Evolutionary conservation across 257 asterid species (phyloP).

Genomic region (Przewalskia tangutica): DNA sequence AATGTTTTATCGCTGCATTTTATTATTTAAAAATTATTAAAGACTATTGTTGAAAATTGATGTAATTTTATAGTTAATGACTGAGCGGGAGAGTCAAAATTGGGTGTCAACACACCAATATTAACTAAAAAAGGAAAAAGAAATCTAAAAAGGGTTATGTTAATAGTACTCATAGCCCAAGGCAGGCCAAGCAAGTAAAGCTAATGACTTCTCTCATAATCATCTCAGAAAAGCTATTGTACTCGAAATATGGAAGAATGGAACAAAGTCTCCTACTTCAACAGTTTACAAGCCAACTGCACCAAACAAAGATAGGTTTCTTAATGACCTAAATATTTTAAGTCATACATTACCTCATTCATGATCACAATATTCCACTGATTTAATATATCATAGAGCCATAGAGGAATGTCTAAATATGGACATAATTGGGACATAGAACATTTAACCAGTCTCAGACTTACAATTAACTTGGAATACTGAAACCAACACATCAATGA

Average conservation of each 20-base stretch:
- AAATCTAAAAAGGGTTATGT: no score
- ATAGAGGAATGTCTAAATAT: not conserved
- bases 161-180: not conserved
- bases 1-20: no score
- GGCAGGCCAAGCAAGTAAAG: not conserved
- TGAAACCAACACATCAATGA: not conserved
- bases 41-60: no score
- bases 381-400: not conserved
- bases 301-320: no score
- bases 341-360: not conserved
- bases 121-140: no score
- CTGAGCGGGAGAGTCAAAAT: no score
- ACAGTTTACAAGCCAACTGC: not conserved
- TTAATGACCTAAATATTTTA: no score
- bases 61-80: no score
- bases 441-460: not conserved
- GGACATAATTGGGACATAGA: not conserved
- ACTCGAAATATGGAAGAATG: not conserved
- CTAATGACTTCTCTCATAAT: not conserved
- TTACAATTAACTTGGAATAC: not conserved
- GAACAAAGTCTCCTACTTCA: not conserved
- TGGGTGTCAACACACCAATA: no score
- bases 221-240: not conserved
- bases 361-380: not conserved
- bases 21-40: no score